Evolutionary conservation across 1,139 yeast species (phyloP), one percentile per base, ranked within the genome.

Genomic region (Magnusiomyces paraingens): DNA sequence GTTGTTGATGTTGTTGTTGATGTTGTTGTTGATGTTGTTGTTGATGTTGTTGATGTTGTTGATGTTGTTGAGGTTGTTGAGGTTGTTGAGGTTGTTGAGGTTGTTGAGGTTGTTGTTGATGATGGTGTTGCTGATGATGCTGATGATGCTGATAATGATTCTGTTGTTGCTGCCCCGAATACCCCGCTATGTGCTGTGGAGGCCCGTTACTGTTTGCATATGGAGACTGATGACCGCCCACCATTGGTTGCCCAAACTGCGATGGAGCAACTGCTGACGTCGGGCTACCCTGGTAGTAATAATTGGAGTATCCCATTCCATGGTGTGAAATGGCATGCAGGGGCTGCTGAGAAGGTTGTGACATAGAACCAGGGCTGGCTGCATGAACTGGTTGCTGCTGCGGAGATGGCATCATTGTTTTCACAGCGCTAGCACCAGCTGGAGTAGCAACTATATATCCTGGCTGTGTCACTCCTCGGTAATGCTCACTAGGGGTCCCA

Each of bases 21-120:
- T 55, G 55, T 48, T 54, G 58, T 32, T 51, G 57, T 29, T 48
- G 54, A 26, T 47, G 58, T 29, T 52, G 56, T 45, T 54, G 57
- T 45, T 53, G 58, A 8, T 57, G 61, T 29, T 53, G 61, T 40
- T 49, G 51, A 17, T 54, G 54, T 35, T 42, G 54, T 45, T 35
- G 52, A 26, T 47, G 54, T 29, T 47, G 52, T n/a, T n/a, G n/a
- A n/a, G n/a, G n/a, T n/a, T n/a, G n/a, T n/a, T n/a, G n/a, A n/a
- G n/a, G n/a, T n/a, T n/a, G n/a, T n/a, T n/a, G n/a, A n/a, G n/a
- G n/a, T n/a, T n/a, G n/a, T n/a, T n/a, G n/a, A n/a, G 42, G 46
- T 29, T 26, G 18, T 52, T 17, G 49, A 51, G 48, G 52, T 52
- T 14, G 42, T 42, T 8, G 10, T 39, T n/a, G 15, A 10, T 39